Percentiles rank a stretch among this genome's conserved stretches.
Conservation (phyloP, 371 early-diverging fungal genomes). For the Vairimorpha necatrix region DNA sequence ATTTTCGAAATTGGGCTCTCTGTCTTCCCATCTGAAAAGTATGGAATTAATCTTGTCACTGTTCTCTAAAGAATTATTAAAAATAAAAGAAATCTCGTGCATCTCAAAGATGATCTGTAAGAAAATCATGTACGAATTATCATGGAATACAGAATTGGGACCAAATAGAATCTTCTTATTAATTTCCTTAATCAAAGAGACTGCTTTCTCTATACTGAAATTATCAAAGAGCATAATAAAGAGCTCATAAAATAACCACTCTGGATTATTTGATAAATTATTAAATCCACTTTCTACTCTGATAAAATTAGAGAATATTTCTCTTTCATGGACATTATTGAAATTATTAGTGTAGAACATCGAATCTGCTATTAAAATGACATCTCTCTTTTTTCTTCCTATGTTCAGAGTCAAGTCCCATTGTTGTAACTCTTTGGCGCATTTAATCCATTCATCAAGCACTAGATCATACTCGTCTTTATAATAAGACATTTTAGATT, state of each 20-base stretch:
- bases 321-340: slow-evolving; percentile 18
- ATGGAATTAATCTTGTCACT: slow-evolving; percentile 38
- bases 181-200: slow-evolving; percentile 26
- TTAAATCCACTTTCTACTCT: not conserved
- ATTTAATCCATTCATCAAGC: slow-evolving; percentile 88
- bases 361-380: slow-evolving; percentile 22
- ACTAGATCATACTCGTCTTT: slow-evolving; percentile 89
- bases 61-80: slow-evolving; percentile 30
- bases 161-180: slow-evolving; percentile 39
- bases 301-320: slow-evolving; percentile 34
- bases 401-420: slow-evolving; percentile 92
- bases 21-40: slow-evolving; percentile 50
- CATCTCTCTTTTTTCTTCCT: slow-evolving; percentile 75
- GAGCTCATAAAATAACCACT: slow-evolving; percentile 45
- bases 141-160: slow-evolving; percentile 22
- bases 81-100: slow-evolving; percentile 53
- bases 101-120: slow-evolving; percentile 60
- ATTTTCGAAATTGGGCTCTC: slow-evolving; percentile 29
- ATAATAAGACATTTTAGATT: slow-evolving; percentile 71
- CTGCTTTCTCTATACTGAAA: slow-evolving; percentile 28
- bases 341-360: slow-evolving; percentile 45
- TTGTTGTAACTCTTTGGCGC: slow-evolving; percentile 83
- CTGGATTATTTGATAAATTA: not conserved
- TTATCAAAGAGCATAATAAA: slow-evolving; percentile 16
- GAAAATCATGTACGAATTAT: slow-evolving; percentile 21